A percentile compares a stretch with the other conserved stretches of the same genome.
These are phyloP conservation scores for Nigrograna mackinnonii DNA, from an alignment of 2,329 filamentous ascomycete species.

Conservation along the genomic window DNA sequence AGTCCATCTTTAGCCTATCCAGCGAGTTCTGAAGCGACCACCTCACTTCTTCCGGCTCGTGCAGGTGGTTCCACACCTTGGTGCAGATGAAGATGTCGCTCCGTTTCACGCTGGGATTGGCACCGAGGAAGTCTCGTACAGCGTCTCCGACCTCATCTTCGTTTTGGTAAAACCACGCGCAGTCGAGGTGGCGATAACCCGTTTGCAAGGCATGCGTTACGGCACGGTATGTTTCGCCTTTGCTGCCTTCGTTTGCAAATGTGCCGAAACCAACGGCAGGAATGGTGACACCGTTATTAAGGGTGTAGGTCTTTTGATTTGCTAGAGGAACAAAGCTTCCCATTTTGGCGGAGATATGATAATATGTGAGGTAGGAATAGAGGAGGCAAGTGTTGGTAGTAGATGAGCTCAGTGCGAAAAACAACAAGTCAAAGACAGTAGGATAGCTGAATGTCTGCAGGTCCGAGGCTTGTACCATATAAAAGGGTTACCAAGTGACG, in stretches of 20 bases:
- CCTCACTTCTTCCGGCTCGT: slow-evolving; percentile 63
- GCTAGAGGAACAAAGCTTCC: slow-evolving; percentile 19
- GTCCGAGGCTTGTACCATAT: too few species aligned
- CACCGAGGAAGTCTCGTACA: slow-evolving; percentile 60
- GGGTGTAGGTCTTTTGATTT: slow-evolving; percentile 51
- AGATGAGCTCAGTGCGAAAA: too few species aligned
- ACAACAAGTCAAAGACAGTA: too few species aligned
- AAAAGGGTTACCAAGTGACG: too few species aligned
- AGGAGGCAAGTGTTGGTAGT: not conserved
- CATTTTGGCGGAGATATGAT: slow-evolving; percentile 20
- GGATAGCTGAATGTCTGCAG: too few species aligned
- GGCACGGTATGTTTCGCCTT: slow-evolving; percentile 57
- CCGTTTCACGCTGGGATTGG: slow-evolving; percentile 58
- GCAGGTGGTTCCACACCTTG: slow-evolving; percentile 66
- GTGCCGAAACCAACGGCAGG: slow-evolving; percentile 75
- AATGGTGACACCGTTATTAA: slow-evolving; percentile 64
- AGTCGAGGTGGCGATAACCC: slow-evolving; percentile 69
- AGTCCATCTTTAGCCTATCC: slow-evolving; percentile 61
- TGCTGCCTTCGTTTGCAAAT: slow-evolving; percentile 70
- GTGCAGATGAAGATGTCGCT: slow-evolving; percentile 72
- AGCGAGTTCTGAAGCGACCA: slow-evolving; percentile 65
- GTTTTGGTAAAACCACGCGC: slow-evolving; percentile 73
- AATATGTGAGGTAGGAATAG: slow-evolving; percentile 2
- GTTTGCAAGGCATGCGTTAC: slow-evolving; percentile 61
- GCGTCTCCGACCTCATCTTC: slow-evolving; percentile 72